A percentile compares a stretch with the other conserved stretches of the same genome.
Evolutionary conservation across 2,329 filamentous ascomycete genomes (phyloP).

Genomic region (Didymella pomorum): DNA sequence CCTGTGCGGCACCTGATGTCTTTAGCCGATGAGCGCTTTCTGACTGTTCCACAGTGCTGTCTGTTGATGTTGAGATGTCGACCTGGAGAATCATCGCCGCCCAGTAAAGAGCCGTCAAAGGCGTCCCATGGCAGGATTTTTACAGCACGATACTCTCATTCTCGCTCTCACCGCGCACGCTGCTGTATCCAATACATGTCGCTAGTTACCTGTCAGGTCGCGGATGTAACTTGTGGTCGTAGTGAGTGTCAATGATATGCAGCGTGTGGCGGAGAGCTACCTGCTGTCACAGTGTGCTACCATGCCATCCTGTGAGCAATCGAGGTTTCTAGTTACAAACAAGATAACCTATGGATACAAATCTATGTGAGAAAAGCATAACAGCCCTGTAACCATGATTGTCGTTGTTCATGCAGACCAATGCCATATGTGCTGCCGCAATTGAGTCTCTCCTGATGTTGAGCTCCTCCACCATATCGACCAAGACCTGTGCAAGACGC

Average conservation of each 20-base stretch:
- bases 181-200: not conserved
- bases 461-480: not conserved
- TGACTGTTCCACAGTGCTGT: not conserved
- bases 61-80: not conserved
- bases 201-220: not conserved
- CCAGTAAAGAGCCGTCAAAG: conserved; percentile 1
- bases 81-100: not conserved
- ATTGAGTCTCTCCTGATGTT: not conserved
- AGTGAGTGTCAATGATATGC: not conserved
- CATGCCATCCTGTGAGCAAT: not conserved
- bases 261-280: not conserved
- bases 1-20: not conserved
- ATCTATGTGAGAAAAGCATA: not conserved
- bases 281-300: not conserved
- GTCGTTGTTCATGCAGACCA: not conserved
- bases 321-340: not conserved
- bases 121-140: not conserved
- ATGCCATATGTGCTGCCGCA: not conserved
- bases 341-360: not conserved
- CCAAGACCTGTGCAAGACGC: not conserved
- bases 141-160: not conserved
- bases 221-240: not conserved
- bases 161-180: not conserved
- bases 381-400: not conserved
- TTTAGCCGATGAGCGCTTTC: not conserved